Base-by-base conservation (phyloP, 2,329 filamentous ascomycete species). In the Moelleriella libera region DNA sequence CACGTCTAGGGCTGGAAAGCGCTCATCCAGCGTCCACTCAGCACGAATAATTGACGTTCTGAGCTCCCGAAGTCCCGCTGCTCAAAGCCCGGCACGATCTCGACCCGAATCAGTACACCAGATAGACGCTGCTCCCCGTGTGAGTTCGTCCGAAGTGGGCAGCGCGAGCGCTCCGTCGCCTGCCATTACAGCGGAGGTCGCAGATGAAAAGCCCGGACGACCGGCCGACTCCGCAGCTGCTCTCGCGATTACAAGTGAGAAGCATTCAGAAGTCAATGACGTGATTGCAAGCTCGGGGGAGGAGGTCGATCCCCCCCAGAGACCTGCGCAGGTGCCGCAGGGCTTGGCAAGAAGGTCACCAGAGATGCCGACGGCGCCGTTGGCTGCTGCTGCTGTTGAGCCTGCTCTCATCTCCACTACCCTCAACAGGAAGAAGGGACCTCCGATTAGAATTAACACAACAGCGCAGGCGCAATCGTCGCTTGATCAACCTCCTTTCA, bases 1-100 rank as follows among this genome's bases (percentile, higher is more conserved):
- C 30, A 69, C 54, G 54, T 51, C 67, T 55, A 47, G 59, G 65
- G 49, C 64, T 49, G 51, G 65, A 56, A 52, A 65, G 53, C 52
- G 58, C 63, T 54, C 70, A 57, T 54, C 71, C 3, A 78, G 74
- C 53, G 65, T 76, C 14, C 70, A 71, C 50, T 79, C 76, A 3
- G 71, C 74, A 37, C 72, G 76, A n/a, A 64, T 80, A 37, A 74
- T 80, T 30, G 75, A 80, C 37, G 75, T 80, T 5, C 34, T 37
- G 4, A 68, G 7, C 68, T 66, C 11, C 74, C 74, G 14, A 53
- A 76, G 71, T 51, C 73, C 74, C 6, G 55, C 67, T 9, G 72
- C 72, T 21, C 72, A 71, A 52, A 77, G 72, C 52, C 72, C 74
- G 10, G 56, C 60, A 8, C 64, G 64, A 41, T 76, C 75, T n/a